Conservation (phyloP, 2,329 filamentous ascomycete species). For the Xylariaceae sp. region DNA sequence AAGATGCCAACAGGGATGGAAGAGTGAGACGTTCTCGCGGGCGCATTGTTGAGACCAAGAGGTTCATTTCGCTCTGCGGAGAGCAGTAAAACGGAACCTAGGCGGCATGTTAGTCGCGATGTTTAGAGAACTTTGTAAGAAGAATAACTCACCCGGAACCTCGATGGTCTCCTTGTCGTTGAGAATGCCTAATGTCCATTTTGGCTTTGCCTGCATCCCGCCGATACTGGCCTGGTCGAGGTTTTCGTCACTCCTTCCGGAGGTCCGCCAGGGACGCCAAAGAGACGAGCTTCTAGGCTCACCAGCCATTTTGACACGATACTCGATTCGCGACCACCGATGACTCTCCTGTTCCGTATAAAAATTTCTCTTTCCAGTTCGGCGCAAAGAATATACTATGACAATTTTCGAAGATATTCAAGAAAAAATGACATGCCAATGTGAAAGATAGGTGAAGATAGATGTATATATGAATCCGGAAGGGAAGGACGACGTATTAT, state of each 20-base stretch:
- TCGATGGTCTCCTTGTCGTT: constrained; percentile 77
- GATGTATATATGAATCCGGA: not conserved
- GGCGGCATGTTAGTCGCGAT: constrained; percentile 9
- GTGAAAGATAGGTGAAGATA: not conserved
- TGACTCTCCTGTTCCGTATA: not conserved
- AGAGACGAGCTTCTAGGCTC: constrained; percentile 11
- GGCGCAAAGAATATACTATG: not conserved
- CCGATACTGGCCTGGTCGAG: constrained; percentile 1
- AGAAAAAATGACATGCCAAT: not conserved
- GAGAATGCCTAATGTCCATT: constrained; percentile 70
- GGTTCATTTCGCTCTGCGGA: constrained; percentile 53
- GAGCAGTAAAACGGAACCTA: constrained; percentile 55
- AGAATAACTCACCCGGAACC: constrained; percentile 63
- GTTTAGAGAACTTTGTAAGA: not conserved
- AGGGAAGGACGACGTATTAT: not conserved
- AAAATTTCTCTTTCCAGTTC: not conserved
- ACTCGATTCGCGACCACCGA: not conserved
- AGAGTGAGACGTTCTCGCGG: constrained; percentile 54
- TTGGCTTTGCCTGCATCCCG: constrained; percentile 19
- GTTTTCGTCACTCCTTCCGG: constrained; percentile 15
- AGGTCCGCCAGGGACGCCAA: constrained; percentile 20
- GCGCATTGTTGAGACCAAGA: constrained; percentile 52
- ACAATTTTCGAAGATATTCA: not conserved
- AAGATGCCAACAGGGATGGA: constrained; percentile 46
- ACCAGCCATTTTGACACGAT: constrained; percentile 17